A percentile compares a stretch with the other conserved stretches of the same genome.
Conservation (phyloP, 2,329 filamentous ascomycete genomes). For the Microdochium trichocladiopsis region DNA sequence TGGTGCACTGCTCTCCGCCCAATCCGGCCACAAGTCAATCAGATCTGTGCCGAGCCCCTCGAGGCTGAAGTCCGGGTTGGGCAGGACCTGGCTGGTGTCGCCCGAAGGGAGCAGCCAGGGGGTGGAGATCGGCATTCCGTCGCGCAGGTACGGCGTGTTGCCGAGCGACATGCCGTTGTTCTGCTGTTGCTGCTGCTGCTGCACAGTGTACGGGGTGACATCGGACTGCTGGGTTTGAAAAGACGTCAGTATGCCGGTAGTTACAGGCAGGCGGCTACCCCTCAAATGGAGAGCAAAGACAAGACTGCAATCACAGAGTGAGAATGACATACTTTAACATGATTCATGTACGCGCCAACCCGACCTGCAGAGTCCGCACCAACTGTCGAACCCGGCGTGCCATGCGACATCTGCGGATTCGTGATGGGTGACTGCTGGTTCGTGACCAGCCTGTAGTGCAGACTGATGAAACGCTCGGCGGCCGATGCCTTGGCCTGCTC, state of each 20-base stretch:
- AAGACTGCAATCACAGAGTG: background rate
- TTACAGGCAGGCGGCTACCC: too few relatives aligned
- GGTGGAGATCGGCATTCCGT: conserved; percentile 18
- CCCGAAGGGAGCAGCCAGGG: conserved; percentile 22
- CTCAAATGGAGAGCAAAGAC: background rate
- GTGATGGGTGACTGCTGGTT: conserved; percentile 41
- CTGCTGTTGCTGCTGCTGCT: background rate
- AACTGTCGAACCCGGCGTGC: conserved; percentile 10
- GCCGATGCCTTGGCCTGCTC: conserved; percentile 52
- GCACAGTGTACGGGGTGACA: conserved; percentile 31
- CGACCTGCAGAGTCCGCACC: conserved; percentile 11
- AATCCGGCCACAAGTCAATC: conserved; percentile 48
- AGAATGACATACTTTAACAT: background rate
- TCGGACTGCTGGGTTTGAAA: conserved; percentile 22
- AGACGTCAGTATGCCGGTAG: background rate
- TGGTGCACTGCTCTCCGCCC: conserved; percentile 3
- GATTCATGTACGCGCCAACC: conserved; percentile 1
- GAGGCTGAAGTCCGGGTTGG: conserved; percentile 46
- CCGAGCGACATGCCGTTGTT: background rate
- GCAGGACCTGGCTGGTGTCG: conserved; percentile 23
- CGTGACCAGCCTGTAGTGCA: conserved; percentile 50
- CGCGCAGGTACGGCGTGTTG: conserved; percentile 12
- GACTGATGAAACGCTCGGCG: conserved; percentile 50
- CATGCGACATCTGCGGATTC: conserved; percentile 17
- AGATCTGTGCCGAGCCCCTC: conserved; percentile 46